phyloP scores from a whole-genome alignment of 2,329 filamentous ascomycete genomes.

The Aureobasidium lini region DNA sequence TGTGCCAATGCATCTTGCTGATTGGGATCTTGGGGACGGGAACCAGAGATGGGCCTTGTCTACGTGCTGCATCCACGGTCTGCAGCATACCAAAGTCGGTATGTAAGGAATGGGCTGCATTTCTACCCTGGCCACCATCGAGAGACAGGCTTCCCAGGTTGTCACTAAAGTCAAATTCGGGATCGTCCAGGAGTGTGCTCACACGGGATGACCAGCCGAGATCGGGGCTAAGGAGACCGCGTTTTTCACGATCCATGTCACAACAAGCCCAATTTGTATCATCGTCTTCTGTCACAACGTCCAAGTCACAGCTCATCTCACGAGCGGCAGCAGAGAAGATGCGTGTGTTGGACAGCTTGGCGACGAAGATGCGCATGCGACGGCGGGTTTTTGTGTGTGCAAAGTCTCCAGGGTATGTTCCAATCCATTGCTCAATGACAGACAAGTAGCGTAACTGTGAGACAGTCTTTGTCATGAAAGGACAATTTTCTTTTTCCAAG shows the following conservation, averaged over 20 bases:
- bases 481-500: conserved; percentile 57
- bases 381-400: conserved; percentile 66
- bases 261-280: conserved; percentile 87
- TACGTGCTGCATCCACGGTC: conserved; percentile 65
- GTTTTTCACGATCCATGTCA: conserved; percentile 53
- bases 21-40: conserved; percentile 62
- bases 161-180: conserved; percentile 23
- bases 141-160: conserved; percentile 25
- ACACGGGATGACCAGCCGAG: conserved; percentile 21
- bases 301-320: conserved; percentile 74
- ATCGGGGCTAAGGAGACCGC: conserved; percentile 20
- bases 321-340: conserved; percentile 79
- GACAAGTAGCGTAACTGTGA: conserved; percentile 78
- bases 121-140: conserved; percentile 2
- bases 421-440: conserved; percentile 82
- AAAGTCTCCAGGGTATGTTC: conserved; percentile 87
- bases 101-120: background rate
- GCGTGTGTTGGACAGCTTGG: conserved; percentile 64
- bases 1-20: conserved; percentile 80
- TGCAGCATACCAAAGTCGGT: conserved; percentile 12
- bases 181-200: conserved; percentile 29
- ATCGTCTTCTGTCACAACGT: conserved; percentile 74
- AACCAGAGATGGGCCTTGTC: conserved; percentile 64
- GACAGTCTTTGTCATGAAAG: conserved; percentile 68
- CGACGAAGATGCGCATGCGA: conserved; percentile 67